phyloP scores from a whole-genome alignment of 768 basidiomycete genomes.

The Termitomyces sp. region DNA sequence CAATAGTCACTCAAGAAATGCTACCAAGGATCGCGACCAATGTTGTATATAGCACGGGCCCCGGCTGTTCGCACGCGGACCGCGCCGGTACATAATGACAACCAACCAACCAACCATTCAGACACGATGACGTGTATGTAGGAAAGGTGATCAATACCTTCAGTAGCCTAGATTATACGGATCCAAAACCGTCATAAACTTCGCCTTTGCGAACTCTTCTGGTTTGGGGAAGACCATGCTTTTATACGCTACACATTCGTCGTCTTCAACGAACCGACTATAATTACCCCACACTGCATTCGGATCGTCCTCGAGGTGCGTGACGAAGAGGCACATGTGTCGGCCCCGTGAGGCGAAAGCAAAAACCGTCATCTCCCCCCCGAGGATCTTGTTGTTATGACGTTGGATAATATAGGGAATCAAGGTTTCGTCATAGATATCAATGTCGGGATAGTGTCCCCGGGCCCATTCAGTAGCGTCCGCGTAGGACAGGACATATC shows the following conservation, averaged over 20 bases:
- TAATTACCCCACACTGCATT: background rate
- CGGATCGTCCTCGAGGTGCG: background rate
- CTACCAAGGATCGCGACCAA: too few species aligned
- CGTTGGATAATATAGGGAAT: too few species aligned
- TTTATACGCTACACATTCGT: background rate
- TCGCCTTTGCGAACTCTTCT: background rate
- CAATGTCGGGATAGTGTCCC: too few species aligned
- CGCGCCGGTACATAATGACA: background rate
- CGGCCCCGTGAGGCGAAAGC: background rate
- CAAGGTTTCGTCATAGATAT: too few species aligned
- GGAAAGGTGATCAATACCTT: background rate
- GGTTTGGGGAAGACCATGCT: background rate
- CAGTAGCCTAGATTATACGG: background rate
- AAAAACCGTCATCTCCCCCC: background rate
- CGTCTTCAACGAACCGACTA: background rate
- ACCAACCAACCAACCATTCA: background rate
- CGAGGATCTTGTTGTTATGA: too few species aligned
- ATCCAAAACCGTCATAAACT: background rate
- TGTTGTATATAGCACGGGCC: too few species aligned
- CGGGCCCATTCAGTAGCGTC: too few species aligned
- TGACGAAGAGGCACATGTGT: background rate
- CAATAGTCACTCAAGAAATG: too few species aligned
- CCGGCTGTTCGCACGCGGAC: too few species aligned
- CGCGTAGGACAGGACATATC: too few species aligned
- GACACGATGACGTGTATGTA: background rate